phyloP scores from a whole-genome alignment of 2,329 filamentous ascomycete species.

The Phialemoniopsis sp. region DNA sequence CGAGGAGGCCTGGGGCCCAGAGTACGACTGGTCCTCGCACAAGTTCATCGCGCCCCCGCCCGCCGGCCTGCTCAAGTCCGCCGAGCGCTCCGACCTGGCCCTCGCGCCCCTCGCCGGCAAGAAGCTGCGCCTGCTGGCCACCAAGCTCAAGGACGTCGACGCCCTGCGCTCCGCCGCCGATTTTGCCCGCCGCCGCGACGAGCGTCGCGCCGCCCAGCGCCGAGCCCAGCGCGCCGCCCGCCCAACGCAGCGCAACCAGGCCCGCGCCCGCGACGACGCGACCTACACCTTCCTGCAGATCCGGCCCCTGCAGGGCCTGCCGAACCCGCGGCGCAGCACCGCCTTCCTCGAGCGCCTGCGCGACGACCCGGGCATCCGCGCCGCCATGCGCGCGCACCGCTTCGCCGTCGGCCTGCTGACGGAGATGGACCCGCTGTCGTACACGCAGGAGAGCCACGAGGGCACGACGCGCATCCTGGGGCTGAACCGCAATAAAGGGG shows the following conservation, averaged over 20 bases:
- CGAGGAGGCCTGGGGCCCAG: constrained; percentile 8
- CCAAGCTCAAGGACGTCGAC: constrained; percentile 15
- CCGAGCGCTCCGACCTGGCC: constrained; percentile 13
- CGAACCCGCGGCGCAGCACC: constrained; percentile 66
- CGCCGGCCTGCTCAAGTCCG: constrained; percentile 17
- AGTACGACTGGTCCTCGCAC: constrained; percentile 14
- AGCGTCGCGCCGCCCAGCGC: constrained; percentile 5
- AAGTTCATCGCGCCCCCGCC: constrained; percentile 19
- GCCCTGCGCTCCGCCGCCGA: constrained; percentile 14
- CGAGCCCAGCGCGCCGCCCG: constrained; percentile 6
- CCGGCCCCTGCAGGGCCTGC: constrained; percentile 71
- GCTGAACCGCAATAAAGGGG: constrained; percentile 80
- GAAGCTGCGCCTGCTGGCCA: constrained; percentile 23
- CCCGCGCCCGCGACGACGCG: constrained; percentile 46
- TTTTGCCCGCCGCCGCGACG: constrained; percentile 7
- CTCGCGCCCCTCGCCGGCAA: constrained; percentile 11
- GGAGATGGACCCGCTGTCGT: constrained; percentile 87
- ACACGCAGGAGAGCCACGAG: constrained; percentile 71
- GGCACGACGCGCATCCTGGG: constrained; percentile 74
- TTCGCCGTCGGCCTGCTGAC: constrained; percentile 84
- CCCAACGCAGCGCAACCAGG: constrained; percentile 18
- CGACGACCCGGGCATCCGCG: constrained; percentile 79
- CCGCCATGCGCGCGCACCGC: constrained; percentile 77
- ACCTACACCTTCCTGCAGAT: constrained; percentile 80
- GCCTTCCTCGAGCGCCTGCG: constrained; percentile 71